Conservation (phyloP, 192 early-diverging fungal genomes). For the Backusella tuberculispora region DNA sequence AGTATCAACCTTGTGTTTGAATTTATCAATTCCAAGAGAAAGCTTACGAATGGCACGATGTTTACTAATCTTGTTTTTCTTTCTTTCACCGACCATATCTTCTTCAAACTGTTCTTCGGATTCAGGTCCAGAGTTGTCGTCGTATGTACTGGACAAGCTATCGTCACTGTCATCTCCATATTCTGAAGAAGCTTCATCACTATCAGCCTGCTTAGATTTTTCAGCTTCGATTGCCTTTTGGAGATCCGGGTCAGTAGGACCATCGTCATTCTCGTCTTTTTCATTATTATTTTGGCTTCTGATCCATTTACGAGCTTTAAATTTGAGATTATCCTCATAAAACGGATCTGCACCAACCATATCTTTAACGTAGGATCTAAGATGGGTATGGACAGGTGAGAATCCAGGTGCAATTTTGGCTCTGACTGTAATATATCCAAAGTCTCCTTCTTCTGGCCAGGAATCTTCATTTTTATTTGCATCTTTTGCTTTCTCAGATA, state of each 20-base stretch:
- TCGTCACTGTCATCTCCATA: neutral
- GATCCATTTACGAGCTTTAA: slow-evolving; percentile 27
- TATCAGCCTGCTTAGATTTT: neutral
- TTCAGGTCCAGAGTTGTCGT: neutral
- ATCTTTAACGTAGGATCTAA: slow-evolving; percentile 23
- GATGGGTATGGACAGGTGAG: slow-evolving; percentile 26
- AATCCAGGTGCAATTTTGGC: slow-evolving; percentile 29
- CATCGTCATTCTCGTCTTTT: neutral
- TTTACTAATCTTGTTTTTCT: slow-evolving; percentile 21
- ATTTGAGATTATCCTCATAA: slow-evolving; percentile 17
- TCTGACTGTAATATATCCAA: slow-evolving; percentile 14
- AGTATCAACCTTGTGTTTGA: slow-evolving; percentile 25
- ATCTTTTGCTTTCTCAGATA: slow-evolving; percentile 25
- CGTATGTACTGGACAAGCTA: neutral
- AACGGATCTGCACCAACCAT: slow-evolving; percentile 37
- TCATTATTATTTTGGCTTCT: neutral
- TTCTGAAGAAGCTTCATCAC: slow-evolving; percentile 6
- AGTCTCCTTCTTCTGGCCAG: slow-evolving; percentile 19
- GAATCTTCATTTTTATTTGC: slow-evolving; percentile 32
- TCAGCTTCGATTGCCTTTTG: neutral
- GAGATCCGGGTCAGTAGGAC: neutral
- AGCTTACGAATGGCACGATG: slow-evolving; percentile 27
- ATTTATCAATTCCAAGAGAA: slow-evolving; percentile 15
- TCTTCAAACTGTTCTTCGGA: neutral
- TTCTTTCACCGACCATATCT: slow-evolving; percentile 2